Base-by-base conservation (phyloP, 31 red algal genomes). In the Asparagopsis taxiformis region DNA sequence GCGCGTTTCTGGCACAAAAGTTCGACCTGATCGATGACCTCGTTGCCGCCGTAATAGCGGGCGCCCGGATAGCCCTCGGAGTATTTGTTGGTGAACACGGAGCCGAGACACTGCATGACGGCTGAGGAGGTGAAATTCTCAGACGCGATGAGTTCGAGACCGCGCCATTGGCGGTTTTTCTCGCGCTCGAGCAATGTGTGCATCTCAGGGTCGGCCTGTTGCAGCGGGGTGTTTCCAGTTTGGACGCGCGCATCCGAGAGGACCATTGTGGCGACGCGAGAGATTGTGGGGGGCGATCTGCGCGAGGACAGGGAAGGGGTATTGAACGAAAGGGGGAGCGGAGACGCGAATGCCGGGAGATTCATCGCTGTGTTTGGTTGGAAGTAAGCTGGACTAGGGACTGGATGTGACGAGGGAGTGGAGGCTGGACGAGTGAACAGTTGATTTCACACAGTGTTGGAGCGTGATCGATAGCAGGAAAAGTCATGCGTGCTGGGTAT, bases 1-100 rank as follows among this genome's bases (percentile, higher is more conserved):
- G 97, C 97, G 29, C 97, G 83, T n/a, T 36, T 7, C 37, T 70
- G 64, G 29, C 74, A 87, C 68, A 99, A 46, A 26, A 26, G 7
- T 68, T 99, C 92, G 35, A 93, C 31, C 74, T 93, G 48, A 46
- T 99, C 97, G 23, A 99, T 50, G 63, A 88, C 50, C 28, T 95
- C 52, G 39, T 92, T 95, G 22, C 97, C 97, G 22, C 97, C 97
- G 51, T 99, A 99, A 60, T 93, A 99, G n/a, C 97, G 68, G 2
- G 54, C 77, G n/a, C 92, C 88, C 2, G 97, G 92, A 56, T 99
- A 95, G 49, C 97, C 97, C 75, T 99, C 96, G 31, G 96, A 94
- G 59, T 99, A 99, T 72, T 99, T 99, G 55, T 99, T 99, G 30
- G 91, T 94, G 62, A 99, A 86, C 10, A 84, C 77, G 4, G 87